Evolutionary conservation across 768 basidiomycete genomes (phyloP).

Genomic region (Lentinula sp.): DNA sequence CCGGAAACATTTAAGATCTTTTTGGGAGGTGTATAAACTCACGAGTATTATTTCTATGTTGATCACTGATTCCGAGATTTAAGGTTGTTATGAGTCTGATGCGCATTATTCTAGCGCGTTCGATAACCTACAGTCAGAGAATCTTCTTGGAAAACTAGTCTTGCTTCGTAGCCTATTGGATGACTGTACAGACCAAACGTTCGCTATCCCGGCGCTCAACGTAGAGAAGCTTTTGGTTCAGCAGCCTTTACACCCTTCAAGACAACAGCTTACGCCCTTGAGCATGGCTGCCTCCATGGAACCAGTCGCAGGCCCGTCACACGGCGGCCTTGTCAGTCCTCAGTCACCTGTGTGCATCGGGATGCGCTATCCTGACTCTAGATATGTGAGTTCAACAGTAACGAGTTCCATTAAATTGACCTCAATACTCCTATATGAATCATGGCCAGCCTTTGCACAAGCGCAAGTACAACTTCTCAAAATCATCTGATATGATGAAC

Average conservation of each 20-base stretch:
- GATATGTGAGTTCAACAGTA: slow-evolving; percentile 37
- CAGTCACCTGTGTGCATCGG: slow-evolving; percentile 43
- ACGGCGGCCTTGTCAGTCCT: slow-evolving; percentile 62
- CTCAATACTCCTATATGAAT: background rate
- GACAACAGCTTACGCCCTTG: slow-evolving; percentile 33
- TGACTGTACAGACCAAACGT: slow-evolving; percentile 34
- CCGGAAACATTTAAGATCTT: slow-evolving; percentile 73
- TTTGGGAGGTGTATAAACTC: slow-evolving; percentile 49
- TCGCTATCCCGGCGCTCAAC: slow-evolving; percentile 45
- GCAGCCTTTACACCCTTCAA: slow-evolving; percentile 24
- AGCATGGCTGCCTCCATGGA: slow-evolving; percentile 33
- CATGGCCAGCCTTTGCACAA: slow-evolving; percentile 62
- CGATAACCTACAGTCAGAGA: slow-evolving; percentile 49
- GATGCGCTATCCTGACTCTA: slow-evolving; percentile 53
- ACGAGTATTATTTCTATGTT: background rate
- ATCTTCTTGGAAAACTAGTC: slow-evolving; percentile 61
- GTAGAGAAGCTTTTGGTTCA: slow-evolving; percentile 46
- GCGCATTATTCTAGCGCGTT: slow-evolving; percentile 52
- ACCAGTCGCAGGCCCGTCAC: slow-evolving; percentile 28
- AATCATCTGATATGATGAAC: background rate
- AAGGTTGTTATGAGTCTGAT: slow-evolving; percentile 42
- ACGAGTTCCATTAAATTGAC: background rate
- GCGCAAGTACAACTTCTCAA: slow-evolving; percentile 37
- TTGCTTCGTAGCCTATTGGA: slow-evolving; percentile 47
- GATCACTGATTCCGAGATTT: background rate